Base-by-base conservation (phyloP, 371 early-diverging fungal genomes). In the Lichtheimia corymbifera region DNA sequence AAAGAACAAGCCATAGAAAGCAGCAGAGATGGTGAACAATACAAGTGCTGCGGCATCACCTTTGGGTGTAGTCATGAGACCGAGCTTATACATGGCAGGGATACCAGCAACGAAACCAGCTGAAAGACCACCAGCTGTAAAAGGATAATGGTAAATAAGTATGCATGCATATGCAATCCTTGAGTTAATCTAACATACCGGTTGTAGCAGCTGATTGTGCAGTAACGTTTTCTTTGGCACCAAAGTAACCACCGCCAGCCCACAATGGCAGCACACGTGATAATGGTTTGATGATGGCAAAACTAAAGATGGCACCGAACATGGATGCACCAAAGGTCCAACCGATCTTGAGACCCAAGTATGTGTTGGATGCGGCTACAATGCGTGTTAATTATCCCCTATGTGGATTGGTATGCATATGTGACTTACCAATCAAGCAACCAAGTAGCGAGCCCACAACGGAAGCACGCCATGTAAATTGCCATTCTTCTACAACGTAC, bases 1-100 rank as follows among this genome's bases (percentile, higher is more conserved):
- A 63, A 88, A 91, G 76, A 89, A 91, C 30, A 89, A 70, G 61
- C 91, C 91, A 43, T 86, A 88, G 77, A 86, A 86, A n/a, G 89
- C 85, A 35, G 85, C 75, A 54, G 79, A 76, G 49, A 77, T 74
- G 7, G 88, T 80, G 80, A 87, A 88, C 20, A 84, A 68, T 2
- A 79, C 55, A 20, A 86, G 73, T 20, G 82, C 71, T 42, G 72
- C 83, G 40, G 80, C 72, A 64, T 85, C 86, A 12, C 79, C 71
- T 28, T 69, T 53, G 25, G 83, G 83, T 1, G 66, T 70, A 13
- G 72, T 73, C 77, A 84, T 73, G 22, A 88, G 62, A 41, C 86
- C 83, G 41, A 89, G 72, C 49, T 80, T 81, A 64, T 88, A 91
- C 82, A 89, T 77, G 43, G 91, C 91, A 30, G 91, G 91, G 27